phyloP scores from a whole-genome alignment of 208 protist genomes.

The Tetramitus jugosus region DNA sequence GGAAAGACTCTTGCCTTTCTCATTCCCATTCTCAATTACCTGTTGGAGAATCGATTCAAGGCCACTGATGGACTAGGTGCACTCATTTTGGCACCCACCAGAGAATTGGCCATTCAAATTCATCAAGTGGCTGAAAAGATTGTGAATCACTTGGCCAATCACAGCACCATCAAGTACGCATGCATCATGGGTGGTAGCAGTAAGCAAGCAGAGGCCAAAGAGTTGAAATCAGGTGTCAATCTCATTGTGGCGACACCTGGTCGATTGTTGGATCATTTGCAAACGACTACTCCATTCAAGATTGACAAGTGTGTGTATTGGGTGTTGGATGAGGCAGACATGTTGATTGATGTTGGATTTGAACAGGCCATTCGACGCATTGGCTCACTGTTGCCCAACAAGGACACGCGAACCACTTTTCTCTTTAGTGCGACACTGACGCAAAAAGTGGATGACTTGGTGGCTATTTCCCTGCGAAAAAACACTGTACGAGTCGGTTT shows the following conservation, averaged over 20 bases:
- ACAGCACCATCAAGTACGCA: conserved; percentile 61
- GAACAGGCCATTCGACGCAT: conserved; percentile 95
- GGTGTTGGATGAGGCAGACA: conserved; percentile 69
- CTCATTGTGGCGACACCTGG: conserved; percentile 95
- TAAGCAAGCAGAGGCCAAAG: conserved; percentile 48
- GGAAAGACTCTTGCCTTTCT: conserved; percentile 78
- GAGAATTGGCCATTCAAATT: conserved; percentile 97
- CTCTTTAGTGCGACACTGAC: conserved; percentile 98
- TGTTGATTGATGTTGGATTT: conserved; percentile 88
- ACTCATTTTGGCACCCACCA: conserved; percentile 86
- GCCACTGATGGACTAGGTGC: conserved; percentile 55
- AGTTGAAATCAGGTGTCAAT: conserved; percentile 77
- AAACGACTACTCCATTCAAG: conserved; percentile 95
- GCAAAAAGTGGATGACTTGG: conserved; percentile 83
- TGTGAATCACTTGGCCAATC: conserved; percentile 57
- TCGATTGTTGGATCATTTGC: conserved; percentile 90
- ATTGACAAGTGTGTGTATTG: conserved; percentile 84
- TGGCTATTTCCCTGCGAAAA: not conserved
- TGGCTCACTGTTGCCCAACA: conserved; percentile 71
- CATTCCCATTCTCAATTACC: conserved; percentile 59
- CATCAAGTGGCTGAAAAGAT: conserved; percentile 85
- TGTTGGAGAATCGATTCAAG: conserved; percentile 45
- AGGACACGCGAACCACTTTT: conserved; percentile 82
- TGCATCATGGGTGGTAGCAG: conserved; percentile 59
- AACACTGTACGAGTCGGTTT: not conserved